Conservation (phyloP, 495 filamentous ascomycete genomes). For the Neurospora sp. region DNA sequence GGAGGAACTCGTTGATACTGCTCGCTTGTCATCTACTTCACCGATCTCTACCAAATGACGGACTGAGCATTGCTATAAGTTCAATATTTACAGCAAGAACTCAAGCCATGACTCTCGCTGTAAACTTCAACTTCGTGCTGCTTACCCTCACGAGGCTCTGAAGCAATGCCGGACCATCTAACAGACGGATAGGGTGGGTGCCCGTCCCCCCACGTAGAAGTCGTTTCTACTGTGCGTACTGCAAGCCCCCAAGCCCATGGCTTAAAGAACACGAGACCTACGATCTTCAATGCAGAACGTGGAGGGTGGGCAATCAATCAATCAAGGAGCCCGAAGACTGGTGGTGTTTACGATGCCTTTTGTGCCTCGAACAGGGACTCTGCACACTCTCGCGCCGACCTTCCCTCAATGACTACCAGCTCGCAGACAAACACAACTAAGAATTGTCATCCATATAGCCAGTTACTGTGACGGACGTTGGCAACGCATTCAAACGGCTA, state of each 20-base stretch:
- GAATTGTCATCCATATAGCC: too few relatives aligned
- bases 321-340: neutral
- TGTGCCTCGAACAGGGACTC: neutral
- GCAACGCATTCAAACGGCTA: too few relatives aligned
- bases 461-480: too few relatives aligned
- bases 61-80: neutral
- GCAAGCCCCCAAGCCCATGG: neutral
- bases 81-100: neutral
- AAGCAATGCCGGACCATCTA: neutral
- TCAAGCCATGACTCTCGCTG: neutral
- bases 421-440: neutral
- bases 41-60: neutral
- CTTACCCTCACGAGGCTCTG: neutral
- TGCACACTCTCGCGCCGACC: neutral
- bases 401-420: neutral
- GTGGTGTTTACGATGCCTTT: neutral
- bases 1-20: neutral
- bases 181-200: neutral
- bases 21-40: neutral
- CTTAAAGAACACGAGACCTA: neutral
- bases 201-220: neutral
- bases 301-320: neutral
- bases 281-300: neutral
- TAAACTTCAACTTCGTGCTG: too few relatives aligned
- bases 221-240: neutral